Conservation (phyloP, 345 rosid species). For the Aegle marmelos region DNA sequence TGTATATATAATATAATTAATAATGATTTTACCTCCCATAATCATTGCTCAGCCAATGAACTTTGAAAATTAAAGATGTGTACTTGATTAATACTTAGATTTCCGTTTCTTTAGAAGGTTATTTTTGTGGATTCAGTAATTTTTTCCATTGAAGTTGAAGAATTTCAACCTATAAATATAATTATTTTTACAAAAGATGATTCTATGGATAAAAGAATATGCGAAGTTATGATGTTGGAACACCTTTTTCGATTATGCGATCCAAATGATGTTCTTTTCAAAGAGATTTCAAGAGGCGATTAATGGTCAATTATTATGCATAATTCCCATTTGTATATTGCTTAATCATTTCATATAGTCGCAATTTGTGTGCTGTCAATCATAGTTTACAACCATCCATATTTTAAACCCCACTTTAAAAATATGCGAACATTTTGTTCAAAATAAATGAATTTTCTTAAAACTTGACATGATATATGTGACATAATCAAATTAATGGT, state of each 20-base stretch:
- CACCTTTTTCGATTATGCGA: neutral
- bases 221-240: neutral
- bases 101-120: neutral
- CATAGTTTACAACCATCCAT: neutral
- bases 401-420: neutral
- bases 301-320: constrained; percentile 1
- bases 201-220: neutral
- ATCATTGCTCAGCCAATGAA: neutral
- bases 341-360: neutral
- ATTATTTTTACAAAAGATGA: neutral
- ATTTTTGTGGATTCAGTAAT: neutral
- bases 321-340: neutral
- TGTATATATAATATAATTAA: neutral
- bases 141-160: neutral
- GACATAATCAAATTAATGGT: no score
- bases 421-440: neutral
- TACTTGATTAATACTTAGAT: neutral
- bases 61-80: constrained; percentile 2
- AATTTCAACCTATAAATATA: neutral
- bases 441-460: neutral
- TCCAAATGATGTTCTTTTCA: neutral
- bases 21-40: neutral
- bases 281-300: neutral
- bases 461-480: neutral
- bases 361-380: neutral